Evolutionary conservation across 2,329 filamentous ascomycete genomes (phyloP), one percentile per base, ranked within the genome.

Genomic region (Ciborinia camelliae): DNA sequence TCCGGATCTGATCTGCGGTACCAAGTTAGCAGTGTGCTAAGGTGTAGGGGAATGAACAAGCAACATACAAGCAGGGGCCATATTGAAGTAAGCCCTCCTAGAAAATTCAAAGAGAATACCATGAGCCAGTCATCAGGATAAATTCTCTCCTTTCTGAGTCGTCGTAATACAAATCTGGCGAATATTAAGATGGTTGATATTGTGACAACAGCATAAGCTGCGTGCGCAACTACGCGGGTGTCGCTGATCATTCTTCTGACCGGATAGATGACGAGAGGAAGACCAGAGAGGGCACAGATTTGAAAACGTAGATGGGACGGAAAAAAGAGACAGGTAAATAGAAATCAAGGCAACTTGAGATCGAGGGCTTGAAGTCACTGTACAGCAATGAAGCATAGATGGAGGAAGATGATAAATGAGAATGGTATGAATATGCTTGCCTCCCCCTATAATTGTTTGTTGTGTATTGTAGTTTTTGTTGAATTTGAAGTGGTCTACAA

Each of bases 61-160:
- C 2, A 53, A 28, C 37, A 28, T 64, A 64, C 62, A n/a, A 53
- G 15, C 23, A 53, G 37, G 0, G 55, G 62, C 23, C n/a, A 61
- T 14, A 35, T 45, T 15, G 45, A 30, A 5, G 54, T 52, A 53
- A 39, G 30, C 3, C 14, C 48, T 28, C 14, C 39, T 7, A 52
- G 18, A 4, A 53, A 12, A 0, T 52, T 1, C 14, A 61, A 9
- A 39, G 55, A 26, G 10, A 18, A 3, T n/a, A 61, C 18, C 62
- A 64, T 64, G 12, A 61, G 28, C 54, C 48, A 64, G 30, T 64
- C 62, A 37, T 64, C 62, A 3, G 9, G 14, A 18, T 61, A 43
- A n/a, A 37, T 45, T 18, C 3, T 51, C 8, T 64, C 62, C 39
- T 61, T 35, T 5, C 61, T 64, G 47, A 64, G n/a, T 43, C 39